Evolutionary conservation across 140 eudicot genomes (phyloP), one percentile per base, ranked within the genome.

Genomic region (Erigeron philadelphicus): DNA sequence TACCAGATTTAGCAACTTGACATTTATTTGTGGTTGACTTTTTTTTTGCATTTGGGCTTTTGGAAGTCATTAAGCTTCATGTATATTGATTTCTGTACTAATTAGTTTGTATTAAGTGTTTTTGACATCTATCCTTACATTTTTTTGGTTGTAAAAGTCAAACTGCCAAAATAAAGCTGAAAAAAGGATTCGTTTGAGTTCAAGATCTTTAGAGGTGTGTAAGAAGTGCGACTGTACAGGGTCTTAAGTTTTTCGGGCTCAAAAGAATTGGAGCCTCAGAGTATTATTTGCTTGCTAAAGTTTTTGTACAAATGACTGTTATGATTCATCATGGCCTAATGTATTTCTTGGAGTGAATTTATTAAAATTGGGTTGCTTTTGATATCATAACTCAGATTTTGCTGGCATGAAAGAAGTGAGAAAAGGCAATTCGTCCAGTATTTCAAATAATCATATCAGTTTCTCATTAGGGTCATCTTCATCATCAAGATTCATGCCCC

Each of bases 401-500:
- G 67, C 76, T 38, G 76, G 75, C 45, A 38, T 74, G 81, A 78
- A 86, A 59, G 87, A 85, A 25, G 79, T 73, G 57, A 92, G 86
- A 72, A 84, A 70, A 72, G 71, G 85, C 43, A 66, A 72, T 73
- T 79, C 90, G 21, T 72, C 83, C 17, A 78, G 61, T 76, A 72
- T 60, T 6, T 45, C 80, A 70, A 81, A 46, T 76, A 78, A 74
- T 60, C 81, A 86, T 65, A 64, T 84, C 79, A 82, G 58, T 80
- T 86, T 82, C 84, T 76, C 96, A 11, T 57, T 89, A 48, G 81
- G 80, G 15, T 67, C 82, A 50, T 77, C 89, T 48, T 69, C 89
- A 66, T 65, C 82, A 18, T 83, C 91, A 10, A 68, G 85, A 74
- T 84, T 86, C 83, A 70, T 84, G 88, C 99, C 99, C 5, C 85